Evolutionary conservation across 106 monocot species (phyloP).

Genomic region (Dendrobium huoshanense): DNA sequence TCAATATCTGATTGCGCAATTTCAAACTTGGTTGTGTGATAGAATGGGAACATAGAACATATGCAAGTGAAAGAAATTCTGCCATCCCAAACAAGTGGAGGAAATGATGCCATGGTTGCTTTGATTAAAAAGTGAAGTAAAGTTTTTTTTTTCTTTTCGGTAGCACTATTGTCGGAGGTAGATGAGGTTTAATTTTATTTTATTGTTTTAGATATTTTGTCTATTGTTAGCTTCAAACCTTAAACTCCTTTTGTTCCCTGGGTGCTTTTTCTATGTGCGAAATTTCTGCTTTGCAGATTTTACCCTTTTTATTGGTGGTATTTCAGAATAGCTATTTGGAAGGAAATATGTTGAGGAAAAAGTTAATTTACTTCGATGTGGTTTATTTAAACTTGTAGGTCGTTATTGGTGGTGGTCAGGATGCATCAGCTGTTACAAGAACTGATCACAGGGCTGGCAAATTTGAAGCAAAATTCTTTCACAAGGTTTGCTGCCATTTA

Average conservation of each 20-base stretch:
- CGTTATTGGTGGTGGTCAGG: constrained; percentile 95
- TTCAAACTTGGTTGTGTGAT: too few species aligned
- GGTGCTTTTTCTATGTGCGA: neutral
- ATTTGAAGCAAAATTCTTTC: constrained; percentile 96
- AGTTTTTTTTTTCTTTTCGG: neutral
- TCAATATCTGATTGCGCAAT: too few species aligned
- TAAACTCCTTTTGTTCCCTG: neutral
- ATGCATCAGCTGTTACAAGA: constrained; percentile 83
- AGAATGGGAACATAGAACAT: too few species aligned
- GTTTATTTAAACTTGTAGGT: constrained; percentile 34
- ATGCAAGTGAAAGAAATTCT: too few species aligned
- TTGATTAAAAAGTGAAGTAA: neutral
- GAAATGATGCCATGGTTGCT: neutral
- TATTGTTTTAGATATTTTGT: neutral
- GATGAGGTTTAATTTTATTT: neutral
- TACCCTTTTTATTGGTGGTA: neutral
- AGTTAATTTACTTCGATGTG: neutral
- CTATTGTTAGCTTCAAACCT: neutral
- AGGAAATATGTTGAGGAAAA: neutral
- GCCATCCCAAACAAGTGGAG: neutral
- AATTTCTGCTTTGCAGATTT: neutral
- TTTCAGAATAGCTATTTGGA: neutral
- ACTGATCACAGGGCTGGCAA: constrained; percentile 91
- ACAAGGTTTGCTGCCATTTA: constrained; percentile 50
- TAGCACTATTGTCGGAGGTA: neutral